Percentiles rank a stretch among this genome's conserved stretches.
These are phyloP conservation scores for Trichoderma koningii DNA, from an alignment of 2,329 filamentous ascomycete genomes.

Conservation along the genomic window DNA sequence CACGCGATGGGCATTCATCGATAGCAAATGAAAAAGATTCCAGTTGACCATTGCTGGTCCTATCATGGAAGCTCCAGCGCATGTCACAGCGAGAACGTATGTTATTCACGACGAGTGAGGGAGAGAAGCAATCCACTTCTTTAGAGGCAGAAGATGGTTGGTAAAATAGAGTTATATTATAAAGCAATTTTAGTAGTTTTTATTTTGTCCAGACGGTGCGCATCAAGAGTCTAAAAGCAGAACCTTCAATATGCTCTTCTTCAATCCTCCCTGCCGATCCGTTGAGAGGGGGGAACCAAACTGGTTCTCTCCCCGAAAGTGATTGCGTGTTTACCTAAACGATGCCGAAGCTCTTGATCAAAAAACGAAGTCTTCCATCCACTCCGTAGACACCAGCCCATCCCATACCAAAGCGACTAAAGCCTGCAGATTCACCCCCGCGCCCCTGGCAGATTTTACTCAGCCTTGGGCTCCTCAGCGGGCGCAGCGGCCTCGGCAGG, in stretches of 20 bases:
- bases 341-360: conserved; percentile 51
- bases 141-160: conserved; percentile 24
- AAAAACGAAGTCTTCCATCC: conserved; percentile 60
- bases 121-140: conserved; percentile 33
- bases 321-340: conserved; percentile 50
- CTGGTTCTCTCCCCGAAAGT: conserved; percentile 41
- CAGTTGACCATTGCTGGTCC: conserved; percentile 33
- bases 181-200: conserved; percentile 54
- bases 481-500: conserved; percentile 59
- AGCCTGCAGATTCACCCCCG: conserved; percentile 35
- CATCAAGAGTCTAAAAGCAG: conserved; percentile 59
- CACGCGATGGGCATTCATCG: conserved; percentile 36
- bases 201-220: conserved; percentile 58
- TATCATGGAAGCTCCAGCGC: background rate
- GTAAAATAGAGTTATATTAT: conserved; percentile 37
- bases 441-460: conserved; percentile 49
- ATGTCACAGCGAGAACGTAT: background rate
- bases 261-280: conserved; percentile 45
- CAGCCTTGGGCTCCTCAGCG: conserved; percentile 69
- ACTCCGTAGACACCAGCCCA: conserved; percentile 66
- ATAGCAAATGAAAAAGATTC: conserved; percentile 29
- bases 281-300: conserved; percentile 40
- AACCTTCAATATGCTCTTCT: conserved; percentile 53
- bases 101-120: conserved; percentile 28
- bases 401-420: conserved; percentile 45